Evolutionary conservation across 768 basidiomycete genomes (phyloP).

Genomic region (Psilocybe sp.): DNA sequence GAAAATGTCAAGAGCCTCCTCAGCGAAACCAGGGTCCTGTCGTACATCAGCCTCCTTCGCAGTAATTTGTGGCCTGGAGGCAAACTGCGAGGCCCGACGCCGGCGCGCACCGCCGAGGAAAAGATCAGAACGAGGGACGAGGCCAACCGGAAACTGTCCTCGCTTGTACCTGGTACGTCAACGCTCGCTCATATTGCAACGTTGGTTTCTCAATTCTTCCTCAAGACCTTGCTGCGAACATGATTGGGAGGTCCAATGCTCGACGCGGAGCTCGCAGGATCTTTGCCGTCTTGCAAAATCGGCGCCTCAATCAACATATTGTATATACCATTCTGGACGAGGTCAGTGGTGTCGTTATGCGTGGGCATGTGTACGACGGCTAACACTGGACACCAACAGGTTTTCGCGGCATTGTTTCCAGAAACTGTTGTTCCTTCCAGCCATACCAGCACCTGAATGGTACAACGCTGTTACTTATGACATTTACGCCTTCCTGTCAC

Average conservation of each 20-base stretch:
- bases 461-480: too few relatives aligned
- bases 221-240: constrained; percentile 89
- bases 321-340: constrained; percentile 88
- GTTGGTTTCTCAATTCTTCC: constrained; percentile 1
- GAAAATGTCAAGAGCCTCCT: constrained; percentile 67
- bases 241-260: constrained; percentile 97
- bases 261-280: constrained; percentile 88
- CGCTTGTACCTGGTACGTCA: constrained; percentile 81
- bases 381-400: constrained; percentile 10
- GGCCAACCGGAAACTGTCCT: constrained; percentile 86
- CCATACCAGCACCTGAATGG: too few relatives aligned
- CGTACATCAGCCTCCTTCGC: constrained; percentile 63
- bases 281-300: constrained; percentile 92
- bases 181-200: neutral
- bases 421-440: constrained; percentile 16
- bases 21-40: constrained; percentile 69
- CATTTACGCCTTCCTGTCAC: too few relatives aligned
- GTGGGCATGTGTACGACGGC: neutral
- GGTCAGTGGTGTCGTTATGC: constrained; percentile 39
- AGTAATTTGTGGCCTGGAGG: constrained; percentile 88
- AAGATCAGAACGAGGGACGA: constrained; percentile 79
- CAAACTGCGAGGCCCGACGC: constrained; percentile 52
- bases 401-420: constrained; percentile 30
- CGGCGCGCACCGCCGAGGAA: constrained; percentile 77
- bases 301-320: constrained; percentile 92